Percentiles rank a stretch among this genome's conserved stretches.
Evolutionary conservation across 305 asterid species (phyloP).

Genomic region (Petunia hybrid): DNA sequence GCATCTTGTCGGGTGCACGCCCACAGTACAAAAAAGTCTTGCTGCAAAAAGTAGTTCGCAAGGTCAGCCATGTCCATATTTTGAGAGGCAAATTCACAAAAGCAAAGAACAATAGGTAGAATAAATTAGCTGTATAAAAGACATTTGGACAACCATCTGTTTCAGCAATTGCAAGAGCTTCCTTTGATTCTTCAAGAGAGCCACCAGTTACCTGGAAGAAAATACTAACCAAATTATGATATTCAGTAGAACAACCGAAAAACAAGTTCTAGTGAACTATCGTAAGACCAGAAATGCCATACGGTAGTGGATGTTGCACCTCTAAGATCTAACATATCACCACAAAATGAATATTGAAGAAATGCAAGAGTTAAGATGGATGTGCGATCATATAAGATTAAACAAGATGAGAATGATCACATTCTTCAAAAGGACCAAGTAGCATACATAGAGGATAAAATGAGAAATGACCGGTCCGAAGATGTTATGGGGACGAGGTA

Average conservation of each 20-base stretch:
- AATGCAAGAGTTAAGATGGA: neutral
- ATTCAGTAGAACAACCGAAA: neutral
- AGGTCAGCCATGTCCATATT: constrained; percentile 33
- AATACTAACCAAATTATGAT: constrained; percentile 26
- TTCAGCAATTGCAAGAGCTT: constrained; percentile 96
- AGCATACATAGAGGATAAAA: constrained; percentile 10
- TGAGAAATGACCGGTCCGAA: neutral
- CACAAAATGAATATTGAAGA: neutral
- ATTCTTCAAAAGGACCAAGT: neutral
- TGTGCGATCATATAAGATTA: neutral
- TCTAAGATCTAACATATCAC: neutral
- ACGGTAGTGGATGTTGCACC: too few species aligned
- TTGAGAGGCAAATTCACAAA: constrained; percentile 26
- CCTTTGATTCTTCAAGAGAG: constrained; percentile 88
- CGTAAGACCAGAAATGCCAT: too few species aligned
- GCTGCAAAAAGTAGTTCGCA: constrained; percentile 53
- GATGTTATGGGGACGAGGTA: neutral
- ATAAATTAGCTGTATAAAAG: constrained; percentile 22
- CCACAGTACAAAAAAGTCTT: constrained; percentile 94
- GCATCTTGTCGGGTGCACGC: constrained; percentile 99
- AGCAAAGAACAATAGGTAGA: constrained; percentile 27
- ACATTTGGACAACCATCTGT: constrained; percentile 72
- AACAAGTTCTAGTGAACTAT: neutral
- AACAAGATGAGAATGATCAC: neutral
- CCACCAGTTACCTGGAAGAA: constrained; percentile 87